These are phyloP conservation scores for Candida labiduridarum DNA, from an alignment of 1,139 yeast species.

Conservation along the genomic window DNA sequence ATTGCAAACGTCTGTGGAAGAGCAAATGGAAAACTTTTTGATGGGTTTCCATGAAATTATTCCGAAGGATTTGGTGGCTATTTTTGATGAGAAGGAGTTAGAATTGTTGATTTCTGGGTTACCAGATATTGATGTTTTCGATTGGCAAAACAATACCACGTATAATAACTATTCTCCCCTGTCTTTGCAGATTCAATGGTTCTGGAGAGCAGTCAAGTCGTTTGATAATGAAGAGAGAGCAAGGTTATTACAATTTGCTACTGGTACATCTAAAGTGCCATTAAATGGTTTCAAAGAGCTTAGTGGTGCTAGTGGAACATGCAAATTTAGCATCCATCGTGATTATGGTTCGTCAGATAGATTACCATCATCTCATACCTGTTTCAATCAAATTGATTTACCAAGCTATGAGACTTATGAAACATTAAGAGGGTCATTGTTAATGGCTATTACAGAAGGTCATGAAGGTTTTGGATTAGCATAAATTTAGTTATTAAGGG, in stretches of 20 bases:
- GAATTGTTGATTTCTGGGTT: constrained; percentile 91
- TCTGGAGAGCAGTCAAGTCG: constrained; percentile 97
- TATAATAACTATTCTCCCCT: constrained; percentile 85
- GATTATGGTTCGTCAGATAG: constrained; percentile 87
- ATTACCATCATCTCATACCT: constrained; percentile 93
- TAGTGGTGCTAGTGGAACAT: constrained; percentile 84
- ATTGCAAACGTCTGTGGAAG: constrained; percentile 78
- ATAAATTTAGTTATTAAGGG: constrained; percentile 13
- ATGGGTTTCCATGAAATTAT: constrained; percentile 91
- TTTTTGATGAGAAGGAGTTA: constrained; percentile 94
- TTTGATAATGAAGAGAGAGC: constrained; percentile 96
- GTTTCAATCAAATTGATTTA: constrained; percentile 90
- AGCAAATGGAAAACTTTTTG: constrained; percentile 84
- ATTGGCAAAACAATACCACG: constrained; percentile 87
- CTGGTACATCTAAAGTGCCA: constrained; percentile 98
- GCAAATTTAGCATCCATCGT: constrained; percentile 87
- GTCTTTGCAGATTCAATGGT: constrained; percentile 91
- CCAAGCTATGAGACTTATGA: constrained; percentile 94
- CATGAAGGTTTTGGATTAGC: constrained; percentile 96
- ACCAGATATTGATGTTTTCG: constrained; percentile 94
- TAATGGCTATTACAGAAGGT: constrained; percentile 91
- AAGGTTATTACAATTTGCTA: constrained; percentile 88
- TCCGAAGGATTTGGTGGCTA: constrained; percentile 81
- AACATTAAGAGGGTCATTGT: constrained; percentile 74
- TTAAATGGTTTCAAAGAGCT: constrained; percentile 89